Percentiles rank a stretch among this genome's conserved stretches.
Conservation (phyloP, 768 basidiomycete genomes). For the Coprinopsis cinerea region DNA sequence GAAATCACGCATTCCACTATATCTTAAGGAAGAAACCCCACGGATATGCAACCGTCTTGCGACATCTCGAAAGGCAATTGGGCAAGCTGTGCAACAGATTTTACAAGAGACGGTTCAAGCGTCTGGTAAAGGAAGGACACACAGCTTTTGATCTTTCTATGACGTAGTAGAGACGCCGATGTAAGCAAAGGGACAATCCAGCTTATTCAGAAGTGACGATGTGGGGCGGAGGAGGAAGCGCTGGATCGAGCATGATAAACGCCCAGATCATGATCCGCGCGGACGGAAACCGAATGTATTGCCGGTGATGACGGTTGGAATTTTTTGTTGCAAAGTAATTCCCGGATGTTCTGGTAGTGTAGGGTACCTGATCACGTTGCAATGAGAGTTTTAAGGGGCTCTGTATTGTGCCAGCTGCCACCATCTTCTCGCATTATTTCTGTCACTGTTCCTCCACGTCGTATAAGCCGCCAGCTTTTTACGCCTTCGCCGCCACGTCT, state of each 20-base stretch:
- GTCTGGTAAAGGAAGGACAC: conserved; percentile 41
- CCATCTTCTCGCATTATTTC: background rate
- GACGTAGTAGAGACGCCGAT: no score
- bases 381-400: background rate
- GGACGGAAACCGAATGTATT: no score
- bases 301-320: no score
- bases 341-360: background rate
- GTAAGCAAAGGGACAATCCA: no score
- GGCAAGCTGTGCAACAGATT: conserved; percentile 38
- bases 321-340: no score
- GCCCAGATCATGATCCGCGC: background rate
- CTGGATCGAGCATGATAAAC: background rate
- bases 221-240: background rate
- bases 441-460: background rate
- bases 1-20: conserved; percentile 70
- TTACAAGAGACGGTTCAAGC: conserved; percentile 39
- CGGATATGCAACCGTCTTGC: conserved; percentile 42
- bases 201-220: no score
- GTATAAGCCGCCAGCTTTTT: conserved; percentile 4
- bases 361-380: background rate
- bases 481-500: no score
- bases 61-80: conserved; percentile 45
- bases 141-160: conserved; percentile 1
- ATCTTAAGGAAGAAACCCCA: conserved; percentile 52
- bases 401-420: background rate